Evolutionary conservation across 116 monocot species (phyloP), one percentile per base, ranked within the genome.

Genomic region (Phalaenopsis hybrid): DNA sequence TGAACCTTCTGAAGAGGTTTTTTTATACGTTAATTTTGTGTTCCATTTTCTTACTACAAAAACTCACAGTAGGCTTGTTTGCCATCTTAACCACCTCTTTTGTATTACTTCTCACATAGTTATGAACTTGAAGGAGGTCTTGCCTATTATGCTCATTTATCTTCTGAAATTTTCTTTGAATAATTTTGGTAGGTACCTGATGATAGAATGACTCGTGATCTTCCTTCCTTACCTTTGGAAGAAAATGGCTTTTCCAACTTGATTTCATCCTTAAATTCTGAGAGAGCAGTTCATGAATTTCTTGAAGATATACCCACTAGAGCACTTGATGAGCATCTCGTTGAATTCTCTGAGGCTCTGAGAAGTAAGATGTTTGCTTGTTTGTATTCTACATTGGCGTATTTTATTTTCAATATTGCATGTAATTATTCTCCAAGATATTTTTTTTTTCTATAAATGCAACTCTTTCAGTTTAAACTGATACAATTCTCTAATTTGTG

Each of bases 341-440:
- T 93, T 82, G 97, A 97, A 79, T 94, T 94, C 82, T 91, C 97
- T 18, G 92, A 97, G 82, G 89, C 97, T 81, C 83, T 97, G 89
- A 92, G 97, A 91, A 94, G 97, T 97, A 91, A 84, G 88, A 44
- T 23, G 15, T n/a, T 76, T 51, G 18, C 44, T 78, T 81, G 17
- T 79, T 63, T 63, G 21, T 63, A 13, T 63, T 21, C 63, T n/a
- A 63, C 63, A 63, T 57, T 57, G 63, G 52, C 52, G n/a, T 18
- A 63, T 63, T n/a, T 63, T 79, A n/a, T 25, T 55, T 78, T 37
- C 8, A 20, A 33, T 73, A 12, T 2, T 51, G 17, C 48, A 52
- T 65, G 37, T 57, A 46, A 55, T 45, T 31, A 8, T 78, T 75
- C 58, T 34, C 28, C 31, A 58, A 46, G 65, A 49, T 49, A 23